Evolutionary conservation across 768 basidiomycete genomes (phyloP), one percentile per base, ranked within the genome.

Genomic region (Boletus rubropictus): DNA sequence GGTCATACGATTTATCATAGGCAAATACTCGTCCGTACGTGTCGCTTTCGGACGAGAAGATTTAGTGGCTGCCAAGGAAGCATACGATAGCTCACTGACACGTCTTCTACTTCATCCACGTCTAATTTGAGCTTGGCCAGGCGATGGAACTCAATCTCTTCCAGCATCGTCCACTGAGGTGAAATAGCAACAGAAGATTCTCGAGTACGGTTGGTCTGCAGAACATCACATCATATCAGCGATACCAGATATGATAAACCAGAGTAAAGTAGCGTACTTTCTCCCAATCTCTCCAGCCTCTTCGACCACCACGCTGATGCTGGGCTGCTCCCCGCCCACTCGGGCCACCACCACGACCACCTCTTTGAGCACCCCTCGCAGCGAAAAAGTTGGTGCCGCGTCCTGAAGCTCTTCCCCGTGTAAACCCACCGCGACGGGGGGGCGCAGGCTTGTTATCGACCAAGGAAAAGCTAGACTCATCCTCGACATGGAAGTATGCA

Each of bases 401-500:
- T 12, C 57, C 57, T 35, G 64, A 44, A 3, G 71, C 67, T 57
- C 76, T 66, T 44, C 72, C 83, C 45, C 83, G 75, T 32, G 66
- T 66, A 54, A 86, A 84, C 7, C 69, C 76, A n/a, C 89, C 87
- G 37, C 86, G 78, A 55, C 88, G 81, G 28, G 82, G 76, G 37
- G 81, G 72, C 33, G 80, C 72, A 37, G 81, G 62, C 69, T 90
- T 94, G 65, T 84, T 91, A 62, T 97, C 94, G 39, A 99, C 96
- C 41, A 99, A 76, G 18, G 91, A 94, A 77, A 99, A 99, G 40
- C 84, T 86, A 6, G 91, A 86, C 69, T 99, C 96, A 61, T 99
- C 96, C 69, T 98, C 96, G 48, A 89, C 94, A 68, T 97, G 94
- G 75, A 93, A 93, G 69, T 95, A 96, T 7, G 91, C 89, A 62